These are phyloP conservation scores for Cenchrus purpureus DNA, from an alignment of 176 grass and related monocot species.

Conservation along the genomic window DNA sequence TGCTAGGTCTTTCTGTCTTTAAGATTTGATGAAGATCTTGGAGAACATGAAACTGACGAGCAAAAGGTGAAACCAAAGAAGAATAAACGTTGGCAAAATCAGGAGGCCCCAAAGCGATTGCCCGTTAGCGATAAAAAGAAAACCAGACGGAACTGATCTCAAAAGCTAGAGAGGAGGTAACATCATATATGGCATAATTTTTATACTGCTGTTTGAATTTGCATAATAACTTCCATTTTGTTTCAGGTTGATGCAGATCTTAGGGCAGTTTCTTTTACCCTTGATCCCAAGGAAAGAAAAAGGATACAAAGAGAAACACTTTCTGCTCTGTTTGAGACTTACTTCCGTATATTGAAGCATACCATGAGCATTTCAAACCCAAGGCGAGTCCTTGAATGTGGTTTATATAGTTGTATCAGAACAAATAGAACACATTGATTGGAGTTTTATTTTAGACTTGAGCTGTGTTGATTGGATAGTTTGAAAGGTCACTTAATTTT, in stretches of 20 bases:
- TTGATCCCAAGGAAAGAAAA: conserved; percentile 68
- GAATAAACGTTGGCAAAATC: conserved; percentile 59
- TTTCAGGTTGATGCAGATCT: conserved; percentile 86
- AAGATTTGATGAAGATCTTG: conserved; percentile 93
- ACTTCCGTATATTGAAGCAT: conserved; percentile 93
- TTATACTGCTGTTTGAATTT: conserved; percentile 10
- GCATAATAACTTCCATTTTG: conserved; percentile 27
- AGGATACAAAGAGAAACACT: conserved; percentile 84
- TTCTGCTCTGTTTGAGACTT: conserved; percentile 85
- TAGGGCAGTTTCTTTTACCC: conserved; percentile 85
- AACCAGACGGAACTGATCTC: conserved; percentile 66
- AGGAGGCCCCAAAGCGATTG: conserved; percentile 63
- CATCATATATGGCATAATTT: conserved; percentile 15
- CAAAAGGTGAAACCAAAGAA: conserved; percentile 68
- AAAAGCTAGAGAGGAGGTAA: conserved; percentile 91
- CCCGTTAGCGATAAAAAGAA: conserved; percentile 71
- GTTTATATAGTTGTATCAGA: conserved; percentile 5
- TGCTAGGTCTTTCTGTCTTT: conserved; percentile 83
- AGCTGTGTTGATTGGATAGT: neutral
- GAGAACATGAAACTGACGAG: conserved; percentile 58
- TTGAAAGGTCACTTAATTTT: conserved; percentile 34
- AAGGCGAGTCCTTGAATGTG: conserved; percentile 55
- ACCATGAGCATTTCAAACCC: conserved; percentile 57
- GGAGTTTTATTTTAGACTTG: conserved; percentile 11
- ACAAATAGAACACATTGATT: neutral